Evolutionary conservation across 2,329 filamentous ascomycete genomes (phyloP).

Genomic region (Eutypa lata): DNA sequence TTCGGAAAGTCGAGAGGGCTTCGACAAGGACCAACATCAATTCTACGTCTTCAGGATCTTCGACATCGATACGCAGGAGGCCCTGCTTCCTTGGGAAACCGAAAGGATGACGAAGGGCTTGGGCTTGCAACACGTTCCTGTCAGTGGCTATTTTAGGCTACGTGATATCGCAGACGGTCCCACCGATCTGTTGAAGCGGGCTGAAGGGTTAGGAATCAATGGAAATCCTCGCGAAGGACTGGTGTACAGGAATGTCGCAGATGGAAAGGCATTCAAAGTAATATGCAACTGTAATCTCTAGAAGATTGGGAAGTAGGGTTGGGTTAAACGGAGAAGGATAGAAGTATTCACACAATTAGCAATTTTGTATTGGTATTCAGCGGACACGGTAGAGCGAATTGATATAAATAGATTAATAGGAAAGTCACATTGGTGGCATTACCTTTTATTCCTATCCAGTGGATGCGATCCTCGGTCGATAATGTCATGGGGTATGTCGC

Average conservation of each 20-base stretch:
- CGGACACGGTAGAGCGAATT: too few species aligned
- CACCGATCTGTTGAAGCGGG: conserved; percentile 16
- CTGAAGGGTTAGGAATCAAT: conserved; percentile 11
- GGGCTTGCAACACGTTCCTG: conserved; percentile 19
- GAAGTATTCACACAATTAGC: not conserved
- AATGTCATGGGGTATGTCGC: too few species aligned
- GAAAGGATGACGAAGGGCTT: conserved; percentile 9
- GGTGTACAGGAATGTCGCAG: conserved; percentile 23
- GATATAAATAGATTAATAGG: too few species aligned
- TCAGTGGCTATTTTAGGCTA: conserved; percentile 22
- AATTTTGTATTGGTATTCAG: too few species aligned
- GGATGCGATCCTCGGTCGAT: too few species aligned
- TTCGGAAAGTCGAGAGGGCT: conserved; percentile 23
- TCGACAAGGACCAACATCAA: conserved; percentile 14
- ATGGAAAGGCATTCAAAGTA: conserved; percentile 25
- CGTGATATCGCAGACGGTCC: conserved; percentile 13
- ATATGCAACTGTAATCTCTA: conserved; percentile 17
- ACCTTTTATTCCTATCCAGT: too few species aligned
- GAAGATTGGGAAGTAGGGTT: conserved; percentile 7
- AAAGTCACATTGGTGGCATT: too few species aligned
- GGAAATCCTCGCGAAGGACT: conserved; percentile 17
- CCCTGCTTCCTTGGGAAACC: conserved; percentile 7
- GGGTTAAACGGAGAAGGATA: not conserved
- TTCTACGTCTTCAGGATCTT: conserved; percentile 25
- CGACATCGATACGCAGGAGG: conserved; percentile 19